phyloP scores from a whole-genome alignment of 202 grass and related monocot genomes.

The Panicum virgatum region DNA sequence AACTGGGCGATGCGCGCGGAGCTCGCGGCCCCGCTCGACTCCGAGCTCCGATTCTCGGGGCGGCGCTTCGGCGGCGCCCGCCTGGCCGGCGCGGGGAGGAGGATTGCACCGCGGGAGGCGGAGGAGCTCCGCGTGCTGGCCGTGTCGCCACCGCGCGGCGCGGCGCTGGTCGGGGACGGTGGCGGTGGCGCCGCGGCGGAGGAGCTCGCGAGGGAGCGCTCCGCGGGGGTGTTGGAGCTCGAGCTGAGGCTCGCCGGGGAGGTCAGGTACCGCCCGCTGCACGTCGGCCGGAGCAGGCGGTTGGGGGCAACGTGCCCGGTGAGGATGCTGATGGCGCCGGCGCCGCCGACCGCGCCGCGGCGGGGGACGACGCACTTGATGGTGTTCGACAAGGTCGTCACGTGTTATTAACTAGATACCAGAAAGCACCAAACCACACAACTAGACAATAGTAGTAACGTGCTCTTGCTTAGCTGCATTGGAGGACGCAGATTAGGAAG shows the following conservation, averaged over 20 bases:
- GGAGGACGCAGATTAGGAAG: too few species aligned
- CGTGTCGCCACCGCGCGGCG: neutral
- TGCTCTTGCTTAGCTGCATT: neutral
- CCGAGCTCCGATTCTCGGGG: constrained; percentile 19
- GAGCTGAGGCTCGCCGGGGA: constrained; percentile 21
- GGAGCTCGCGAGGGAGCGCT: neutral
- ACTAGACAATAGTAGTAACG: neutral
- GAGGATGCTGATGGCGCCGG: neutral
- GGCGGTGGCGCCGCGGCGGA: neutral
- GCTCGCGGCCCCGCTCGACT: neutral
- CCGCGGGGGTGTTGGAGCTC: neutral
- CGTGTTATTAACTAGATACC: neutral
- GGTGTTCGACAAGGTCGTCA: constrained; percentile 13
- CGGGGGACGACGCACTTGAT: constrained; percentile 19
- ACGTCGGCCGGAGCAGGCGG: neutral
- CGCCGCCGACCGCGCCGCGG: neutral
- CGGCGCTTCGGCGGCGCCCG: neutral
- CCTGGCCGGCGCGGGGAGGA: neutral
- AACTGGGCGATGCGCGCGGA: constrained; percentile 21
- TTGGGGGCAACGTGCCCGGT: constrained; percentile 25
- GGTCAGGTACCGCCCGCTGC: constrained; percentile 25
- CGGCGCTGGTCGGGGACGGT: neutral
- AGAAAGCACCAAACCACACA: neutral
- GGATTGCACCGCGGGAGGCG: neutral
- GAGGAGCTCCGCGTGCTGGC: neutral